A percentile compares a stretch with the other conserved stretches of the same genome.
These are phyloP conservation scores for Candida maesae DNA, from an alignment of 805 yeast species.

Conservation along the genomic window DNA sequence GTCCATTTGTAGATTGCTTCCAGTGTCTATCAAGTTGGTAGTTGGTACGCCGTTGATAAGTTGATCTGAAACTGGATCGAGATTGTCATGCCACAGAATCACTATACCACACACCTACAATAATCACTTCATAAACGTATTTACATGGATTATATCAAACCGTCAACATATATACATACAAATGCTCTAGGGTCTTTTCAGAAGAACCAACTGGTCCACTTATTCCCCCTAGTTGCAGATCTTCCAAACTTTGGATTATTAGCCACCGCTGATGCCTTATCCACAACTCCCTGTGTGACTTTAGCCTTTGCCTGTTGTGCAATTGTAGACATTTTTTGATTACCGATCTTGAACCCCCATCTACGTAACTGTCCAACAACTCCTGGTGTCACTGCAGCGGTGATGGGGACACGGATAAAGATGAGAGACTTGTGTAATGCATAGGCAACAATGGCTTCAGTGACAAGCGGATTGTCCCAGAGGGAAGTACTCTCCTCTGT, in stretches of 20 bases:
- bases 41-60: too few relatives aligned
- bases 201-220: conserved; percentile 60
- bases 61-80: too few relatives aligned
- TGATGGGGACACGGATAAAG: conserved; percentile 78
- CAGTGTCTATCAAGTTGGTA: too few relatives aligned
- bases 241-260: conserved; percentile 48
- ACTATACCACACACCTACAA: too few relatives aligned
- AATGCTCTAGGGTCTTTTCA: conserved; percentile 21
- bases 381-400: conserved; percentile 89
- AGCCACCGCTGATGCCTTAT: conserved; percentile 36
- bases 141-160: too few relatives aligned
- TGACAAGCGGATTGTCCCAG: conserved; percentile 47
- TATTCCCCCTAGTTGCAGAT: conserved; percentile 46
- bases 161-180: neutral
- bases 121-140: too few relatives aligned
- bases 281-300: conserved; percentile 27
- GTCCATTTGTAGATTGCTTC: too few relatives aligned
- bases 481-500: conserved; percentile 14
- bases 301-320: conserved; percentile 32
- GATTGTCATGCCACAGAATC: too few relatives aligned
- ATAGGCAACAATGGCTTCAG: conserved; percentile 88
- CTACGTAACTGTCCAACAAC: conserved; percentile 60
- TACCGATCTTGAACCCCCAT: conserved; percentile 80
- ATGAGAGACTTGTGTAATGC: conserved; percentile 88
- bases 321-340: conserved; percentile 41